phyloP scores from a whole-genome alignment of 306 rosid species.

The Alnus rubra region DNA sequence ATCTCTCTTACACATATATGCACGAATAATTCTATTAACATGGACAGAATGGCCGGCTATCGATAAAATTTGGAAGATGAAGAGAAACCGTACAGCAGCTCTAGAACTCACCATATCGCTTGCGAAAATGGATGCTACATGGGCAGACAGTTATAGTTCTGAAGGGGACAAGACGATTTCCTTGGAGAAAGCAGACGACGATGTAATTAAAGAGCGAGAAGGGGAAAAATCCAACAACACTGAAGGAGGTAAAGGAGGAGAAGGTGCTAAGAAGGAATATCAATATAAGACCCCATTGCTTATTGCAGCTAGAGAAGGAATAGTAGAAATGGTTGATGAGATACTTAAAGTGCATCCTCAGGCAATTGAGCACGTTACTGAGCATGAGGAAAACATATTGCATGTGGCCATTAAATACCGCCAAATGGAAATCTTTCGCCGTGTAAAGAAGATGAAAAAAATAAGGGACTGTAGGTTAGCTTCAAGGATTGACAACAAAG shows the following conservation, averaged over 20 bases:
- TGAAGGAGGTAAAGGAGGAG: too few relatives aligned
- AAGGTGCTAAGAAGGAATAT: too few relatives aligned
- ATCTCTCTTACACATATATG: too few relatives aligned
- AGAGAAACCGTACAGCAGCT: background rate
- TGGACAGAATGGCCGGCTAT: background rate
- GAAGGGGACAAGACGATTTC: background rate
- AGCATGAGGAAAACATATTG: constrained; percentile 21
- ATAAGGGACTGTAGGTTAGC: background rate
- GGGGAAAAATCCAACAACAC: too few relatives aligned
- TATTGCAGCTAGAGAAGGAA: constrained; percentile 43
- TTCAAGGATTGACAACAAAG: too few relatives aligned
- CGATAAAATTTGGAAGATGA: background rate
- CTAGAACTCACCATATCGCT: background rate
- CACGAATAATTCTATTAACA: background rate
- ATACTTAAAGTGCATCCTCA: constrained; percentile 21
- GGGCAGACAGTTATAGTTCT: background rate
- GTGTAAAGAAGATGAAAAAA: background rate
- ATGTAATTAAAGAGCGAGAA: too few relatives aligned
- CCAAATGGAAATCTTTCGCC: constrained; percentile 16
- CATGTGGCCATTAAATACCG: constrained; percentile 37
- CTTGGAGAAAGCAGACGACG: background rate
- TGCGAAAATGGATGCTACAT: background rate
- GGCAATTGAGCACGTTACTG: constrained; percentile 11
- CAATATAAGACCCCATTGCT: constrained; percentile 52
- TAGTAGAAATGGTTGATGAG: constrained; percentile 41